These are phyloP conservation scores for Clonostachys byssicola DNA, from an alignment of 2,329 filamentous ascomycete species.

Conservation along the genomic window DNA sequence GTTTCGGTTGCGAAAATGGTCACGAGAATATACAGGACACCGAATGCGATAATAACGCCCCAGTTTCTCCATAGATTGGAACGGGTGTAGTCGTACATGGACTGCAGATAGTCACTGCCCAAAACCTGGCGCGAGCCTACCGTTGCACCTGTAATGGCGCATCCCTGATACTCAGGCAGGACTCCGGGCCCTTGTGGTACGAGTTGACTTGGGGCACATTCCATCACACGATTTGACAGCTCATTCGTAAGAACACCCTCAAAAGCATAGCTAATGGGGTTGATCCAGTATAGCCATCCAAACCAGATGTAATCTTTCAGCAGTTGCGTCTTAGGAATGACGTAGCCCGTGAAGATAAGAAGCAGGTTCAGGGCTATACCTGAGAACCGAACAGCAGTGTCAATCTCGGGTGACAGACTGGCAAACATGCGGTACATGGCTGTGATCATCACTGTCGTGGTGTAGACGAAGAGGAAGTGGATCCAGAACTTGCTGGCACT, in stretches of 20 bases:
- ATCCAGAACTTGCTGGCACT: conserved; percentile 63
- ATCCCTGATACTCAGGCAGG: conserved; percentile 43
- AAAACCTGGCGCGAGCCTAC: conserved; percentile 39
- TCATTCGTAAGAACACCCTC: conserved; percentile 56
- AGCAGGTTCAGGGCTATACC: conserved; percentile 55
- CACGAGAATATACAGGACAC: conserved; percentile 67
- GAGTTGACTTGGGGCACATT: conserved; percentile 36
- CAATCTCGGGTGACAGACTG: conserved; percentile 51
- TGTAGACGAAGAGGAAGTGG: conserved; percentile 57
- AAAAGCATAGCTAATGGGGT: conserved; percentile 62
- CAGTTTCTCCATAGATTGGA: conserved; percentile 67
- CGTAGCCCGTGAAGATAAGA: conserved; percentile 63
- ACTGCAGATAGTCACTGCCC: conserved; percentile 48
- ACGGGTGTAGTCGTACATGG: conserved; percentile 48
- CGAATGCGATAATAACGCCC: conserved; percentile 68
- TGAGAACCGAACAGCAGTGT: conserved; percentile 57
- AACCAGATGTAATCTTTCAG: conserved; percentile 63
- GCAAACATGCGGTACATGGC: conserved; percentile 56
- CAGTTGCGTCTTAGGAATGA: conserved; percentile 50
- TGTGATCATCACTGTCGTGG: conserved; percentile 49
- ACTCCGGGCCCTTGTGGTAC: conserved; percentile 38
- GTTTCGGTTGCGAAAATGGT: conserved; percentile 65
- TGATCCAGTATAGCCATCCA: conserved; percentile 61
- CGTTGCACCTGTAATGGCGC: conserved; percentile 46
- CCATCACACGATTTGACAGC: conserved; percentile 47